phyloP scores from a whole-genome alignment of 129 eudicot genomes.

The Ambrosia artemisiifolia region DNA sequence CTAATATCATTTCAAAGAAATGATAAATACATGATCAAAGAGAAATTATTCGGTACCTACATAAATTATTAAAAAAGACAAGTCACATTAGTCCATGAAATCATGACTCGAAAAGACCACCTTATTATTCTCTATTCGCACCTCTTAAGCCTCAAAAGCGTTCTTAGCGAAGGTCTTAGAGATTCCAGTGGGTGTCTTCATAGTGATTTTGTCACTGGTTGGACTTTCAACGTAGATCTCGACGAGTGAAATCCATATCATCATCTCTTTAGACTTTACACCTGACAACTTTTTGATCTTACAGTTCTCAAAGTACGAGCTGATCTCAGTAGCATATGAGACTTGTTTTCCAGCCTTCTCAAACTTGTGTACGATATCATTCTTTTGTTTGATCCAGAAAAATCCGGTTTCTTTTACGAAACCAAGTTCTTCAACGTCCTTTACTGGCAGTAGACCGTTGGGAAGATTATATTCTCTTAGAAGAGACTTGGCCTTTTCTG shows the following conservation, averaged over 20 bases:
- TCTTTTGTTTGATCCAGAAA: slow-evolving; percentile 61
- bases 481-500: slow-evolving; percentile 37
- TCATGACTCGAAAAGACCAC: not conserved
- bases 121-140: not conserved
- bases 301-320: slow-evolving; percentile 33
- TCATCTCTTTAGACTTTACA: slow-evolving; percentile 40
- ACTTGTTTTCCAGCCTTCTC: slow-evolving; percentile 46
- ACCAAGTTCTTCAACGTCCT: slow-evolving; percentile 51
- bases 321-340: slow-evolving; percentile 52
- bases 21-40: not conserved
- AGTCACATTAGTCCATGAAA: not conserved
- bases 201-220: slow-evolving; percentile 41
- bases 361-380: slow-evolving; percentile 45
- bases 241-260: slow-evolving; percentile 39
- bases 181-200: slow-evolving; percentile 50
- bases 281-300: slow-evolving; percentile 58
- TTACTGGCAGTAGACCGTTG: slow-evolving; percentile 47
- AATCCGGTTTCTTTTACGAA: slow-evolving; percentile 52
- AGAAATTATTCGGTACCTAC: not conserved
- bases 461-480: slow-evolving; percentile 49
- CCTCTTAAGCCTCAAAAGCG: slow-evolving; percentile 38
- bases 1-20: not conserved
- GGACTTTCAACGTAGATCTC: slow-evolving; percentile 26
- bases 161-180: slow-evolving; percentile 35
- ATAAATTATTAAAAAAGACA: no score